A percentile compares a stretch with the other conserved stretches of the same genome.
phyloP scores from a whole-genome alignment of 306 rosid genomes.

The Lathyrus tuberosus region DNA sequence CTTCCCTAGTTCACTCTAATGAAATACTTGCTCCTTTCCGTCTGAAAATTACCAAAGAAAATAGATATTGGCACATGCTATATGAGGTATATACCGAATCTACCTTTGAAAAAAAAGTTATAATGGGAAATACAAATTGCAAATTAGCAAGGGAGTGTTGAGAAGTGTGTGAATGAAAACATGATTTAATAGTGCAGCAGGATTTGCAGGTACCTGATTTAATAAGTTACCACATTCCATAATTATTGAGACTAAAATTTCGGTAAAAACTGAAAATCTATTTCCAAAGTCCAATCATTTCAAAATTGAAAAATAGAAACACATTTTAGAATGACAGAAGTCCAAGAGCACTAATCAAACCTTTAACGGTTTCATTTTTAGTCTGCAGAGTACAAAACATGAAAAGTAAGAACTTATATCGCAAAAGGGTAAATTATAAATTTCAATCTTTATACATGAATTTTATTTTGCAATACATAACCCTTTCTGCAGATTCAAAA shows the following conservation, averaged over 20 bases:
- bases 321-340: conserved; percentile 30
- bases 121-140: conserved; percentile 1
- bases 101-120: conserved; percentile 14
- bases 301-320: conserved; percentile 27
- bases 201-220: conserved; percentile 78
- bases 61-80: neutral
- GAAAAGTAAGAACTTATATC: conserved; percentile 24
- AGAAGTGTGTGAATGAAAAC: neutral
- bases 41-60: neutral
- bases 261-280: conserved; percentile 20
- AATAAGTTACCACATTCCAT: conserved; percentile 23
- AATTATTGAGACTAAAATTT: conserved; percentile 28
- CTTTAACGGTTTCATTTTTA: conserved; percentile 67
- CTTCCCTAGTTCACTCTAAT: neutral
- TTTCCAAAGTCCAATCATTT: conserved; percentile 19
- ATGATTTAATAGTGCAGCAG: conserved; percentile 57
- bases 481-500: too few species aligned
- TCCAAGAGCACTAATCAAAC: conserved; percentile 75
- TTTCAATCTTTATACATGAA: conserved; percentile 14
- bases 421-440: conserved; percentile 11
- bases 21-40: neutral
- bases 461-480: neutral
- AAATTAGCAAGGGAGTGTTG: neutral
- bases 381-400: conserved; percentile 56
- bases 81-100: conserved; percentile 19